phyloP scores from a whole-genome alignment of 345 rosid genomes.

The Nasturtium officinale region DNA sequence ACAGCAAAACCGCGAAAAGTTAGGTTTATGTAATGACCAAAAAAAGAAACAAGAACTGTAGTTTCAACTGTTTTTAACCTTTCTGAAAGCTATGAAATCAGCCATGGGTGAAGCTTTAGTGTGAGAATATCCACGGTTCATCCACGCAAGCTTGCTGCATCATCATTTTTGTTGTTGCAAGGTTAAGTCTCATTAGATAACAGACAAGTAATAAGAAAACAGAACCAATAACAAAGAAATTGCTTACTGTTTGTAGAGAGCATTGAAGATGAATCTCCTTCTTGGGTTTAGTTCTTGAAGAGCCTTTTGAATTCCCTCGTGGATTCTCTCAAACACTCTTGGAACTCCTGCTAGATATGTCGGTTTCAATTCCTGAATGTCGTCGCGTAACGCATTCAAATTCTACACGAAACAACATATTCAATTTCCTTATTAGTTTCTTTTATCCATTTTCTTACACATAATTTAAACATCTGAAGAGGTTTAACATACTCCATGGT shows the following conservation, averaged over 20 bases:
- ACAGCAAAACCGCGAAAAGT: not conserved
- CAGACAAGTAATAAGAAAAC: constrained; percentile 7
- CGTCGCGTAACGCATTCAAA: constrained; percentile 82
- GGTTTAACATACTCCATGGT: constrained; percentile 74
- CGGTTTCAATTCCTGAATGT: constrained; percentile 82
- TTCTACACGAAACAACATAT: constrained; percentile 50
- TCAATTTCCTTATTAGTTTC: not conserved
- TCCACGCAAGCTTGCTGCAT: constrained; percentile 85
- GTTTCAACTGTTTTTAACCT: constrained; percentile 48
- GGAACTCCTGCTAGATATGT: constrained; percentile 95
- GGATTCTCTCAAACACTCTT: constrained; percentile 84
- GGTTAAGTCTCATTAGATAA: not conserved
- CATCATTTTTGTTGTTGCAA: constrained; percentile 18
- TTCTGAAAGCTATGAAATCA: constrained; percentile 92
- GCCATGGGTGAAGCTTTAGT: constrained; percentile 79
- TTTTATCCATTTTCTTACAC: not conserved
- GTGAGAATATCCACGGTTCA: constrained; percentile 85
- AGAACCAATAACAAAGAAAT: constrained; percentile 20
- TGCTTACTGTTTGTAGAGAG: constrained; percentile 76
- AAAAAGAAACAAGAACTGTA: not conserved
- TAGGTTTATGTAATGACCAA: constrained; percentile 3
- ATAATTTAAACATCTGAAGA: not conserved
- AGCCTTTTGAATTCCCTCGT: constrained; percentile 71
- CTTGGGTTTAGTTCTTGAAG: constrained; percentile 75
- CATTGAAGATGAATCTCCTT: constrained; percentile 60